Conservation (phyloP, 129 eudicot species). For the Sambucus nigra region DNA sequence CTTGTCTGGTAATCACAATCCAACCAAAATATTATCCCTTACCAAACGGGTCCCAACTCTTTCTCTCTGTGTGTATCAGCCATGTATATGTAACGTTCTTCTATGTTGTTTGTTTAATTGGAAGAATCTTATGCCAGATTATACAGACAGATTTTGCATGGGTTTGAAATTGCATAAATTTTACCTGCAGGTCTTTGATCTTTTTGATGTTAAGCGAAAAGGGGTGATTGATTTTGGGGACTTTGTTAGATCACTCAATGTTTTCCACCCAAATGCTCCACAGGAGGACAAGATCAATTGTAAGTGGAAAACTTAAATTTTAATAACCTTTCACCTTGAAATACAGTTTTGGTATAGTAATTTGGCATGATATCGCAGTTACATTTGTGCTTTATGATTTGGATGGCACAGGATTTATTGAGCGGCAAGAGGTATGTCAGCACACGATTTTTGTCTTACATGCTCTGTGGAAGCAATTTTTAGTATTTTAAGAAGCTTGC, state of each 20-base stretch:
- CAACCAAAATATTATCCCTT: no score
- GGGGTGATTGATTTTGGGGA: conserved; percentile 95
- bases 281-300: conserved; percentile 90
- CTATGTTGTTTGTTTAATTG: no score
- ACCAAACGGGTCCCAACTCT: no score
- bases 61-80: no score
- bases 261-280: conserved; percentile 94
- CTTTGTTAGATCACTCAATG: conserved; percentile 87
- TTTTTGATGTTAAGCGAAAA: conserved; percentile 74
- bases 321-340: conserved; percentile 2
- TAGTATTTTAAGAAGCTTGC: no score
- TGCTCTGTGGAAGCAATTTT: no score
- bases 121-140: no score
- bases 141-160: no score
- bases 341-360: neutral
- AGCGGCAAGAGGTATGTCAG: conserved; percentile 87
- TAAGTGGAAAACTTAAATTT: conserved; percentile 22
- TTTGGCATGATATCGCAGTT: conserved; percentile 38
- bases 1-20: no score
- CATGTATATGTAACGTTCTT: no score
- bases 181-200: conserved; percentile 78
- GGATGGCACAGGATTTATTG: conserved; percentile 96
- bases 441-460: neutral
- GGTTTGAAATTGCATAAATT: neutral
- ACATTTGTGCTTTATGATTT: conserved; percentile 84